Base-by-base conservation (phyloP, 2,329 filamentous ascomycete genomes). In the Trichoderma guizhouense region DNA sequence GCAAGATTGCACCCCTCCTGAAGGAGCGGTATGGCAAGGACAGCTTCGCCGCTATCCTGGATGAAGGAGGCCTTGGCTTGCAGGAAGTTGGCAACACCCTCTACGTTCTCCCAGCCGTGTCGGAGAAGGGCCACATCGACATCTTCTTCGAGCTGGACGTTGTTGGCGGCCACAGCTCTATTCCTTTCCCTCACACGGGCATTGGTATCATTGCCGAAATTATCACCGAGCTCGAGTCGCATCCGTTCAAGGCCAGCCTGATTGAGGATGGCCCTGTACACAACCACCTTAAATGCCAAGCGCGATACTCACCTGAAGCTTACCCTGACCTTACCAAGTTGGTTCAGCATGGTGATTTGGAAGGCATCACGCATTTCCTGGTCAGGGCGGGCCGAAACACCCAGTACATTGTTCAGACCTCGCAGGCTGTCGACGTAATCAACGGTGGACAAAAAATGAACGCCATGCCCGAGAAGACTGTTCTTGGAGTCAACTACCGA, bases 191-290 rank as follows among this genome's bases (percentile, higher is more conserved):
- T 1, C 90, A 93, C 79, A 93, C 90, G 0, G 89, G 89, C 12
- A 92, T 93, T 68, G 91, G 91, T 7, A 90, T 93, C 73, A 84
- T 91, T 70, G 84, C 88, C 11, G 89, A 93, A 76, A 86, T 93
- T 47, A 86, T 93, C 72, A 85, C 86, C n/a, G 80, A 85, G n/a
- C 87, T 93, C 2, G 91, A 93, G 76, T 79, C 83, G 2, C 82
- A 87, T 51, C 84, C 88, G 0, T 91, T 88, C 78, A 79, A 83
- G 4, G 86, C 89, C 1, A 5, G 72, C 8, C 66, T 83, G 2
- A 81, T 84, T 12, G 80, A 84, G 12, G 80, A 84, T 15, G 88
- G 88, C 63, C 89, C 89, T 0, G 85, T 88, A 30, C 84, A 90
- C 73, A 82, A 84, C 65, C 83, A 88, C 72, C 81, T 91, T 2